A percentile compares a stretch with the other conserved stretches of the same genome.
These are phyloP conservation scores for Penicillium canariense DNA, from an alignment of 495 filamentous ascomycete species.

Conservation along the genomic window DNA sequence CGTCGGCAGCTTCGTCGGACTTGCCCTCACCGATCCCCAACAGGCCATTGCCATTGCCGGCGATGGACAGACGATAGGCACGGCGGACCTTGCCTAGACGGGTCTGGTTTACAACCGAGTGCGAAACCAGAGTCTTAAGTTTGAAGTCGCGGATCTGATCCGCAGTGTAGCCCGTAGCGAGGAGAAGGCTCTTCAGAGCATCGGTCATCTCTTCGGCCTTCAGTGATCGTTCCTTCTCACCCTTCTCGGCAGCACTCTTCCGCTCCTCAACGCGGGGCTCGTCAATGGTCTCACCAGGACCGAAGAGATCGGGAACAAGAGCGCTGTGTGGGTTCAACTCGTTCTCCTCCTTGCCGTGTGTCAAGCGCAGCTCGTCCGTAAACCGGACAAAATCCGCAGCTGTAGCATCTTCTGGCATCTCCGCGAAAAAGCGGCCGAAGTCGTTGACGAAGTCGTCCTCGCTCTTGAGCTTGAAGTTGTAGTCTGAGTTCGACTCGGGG, in stretches of 20 bases:
- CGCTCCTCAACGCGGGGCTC: conserved; percentile 27
- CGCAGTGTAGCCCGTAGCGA: conserved; percentile 64
- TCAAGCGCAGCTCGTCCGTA: conserved; percentile 45
- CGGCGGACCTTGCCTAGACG: conserved; percentile 87
- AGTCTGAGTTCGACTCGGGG: conserved; percentile 55
- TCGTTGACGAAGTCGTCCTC: conserved; percentile 55
- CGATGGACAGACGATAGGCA: conserved; percentile 67
- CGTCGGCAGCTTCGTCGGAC: conserved; percentile 66
- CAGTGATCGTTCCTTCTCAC: conserved; percentile 30
- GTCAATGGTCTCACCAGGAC: conserved; percentile 37
- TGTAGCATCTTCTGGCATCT: conserved; percentile 47
- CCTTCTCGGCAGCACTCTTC: conserved; percentile 35
- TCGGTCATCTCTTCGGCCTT: conserved; percentile 49
- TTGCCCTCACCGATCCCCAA: conserved; percentile 90
- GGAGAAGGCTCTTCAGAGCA: conserved; percentile 57
- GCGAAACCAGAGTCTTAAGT: conserved; percentile 64
- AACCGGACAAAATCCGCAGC: conserved; percentile 47
- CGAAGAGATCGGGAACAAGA: conserved; percentile 51
- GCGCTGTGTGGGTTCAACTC: conserved; percentile 46
- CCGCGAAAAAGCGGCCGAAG: conserved; percentile 55
- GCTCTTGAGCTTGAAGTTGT: conserved; percentile 59
- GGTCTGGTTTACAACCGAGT: conserved; percentile 86
- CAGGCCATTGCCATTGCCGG: conserved; percentile 80
- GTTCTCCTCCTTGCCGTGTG: conserved; percentile 50
- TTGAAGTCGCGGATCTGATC: conserved; percentile 53